Percentiles rank a stretch among this genome's conserved stretches.
phyloP scores from a whole-genome alignment of 805 yeast species.

The Barnettozyma pratensis region DNA sequence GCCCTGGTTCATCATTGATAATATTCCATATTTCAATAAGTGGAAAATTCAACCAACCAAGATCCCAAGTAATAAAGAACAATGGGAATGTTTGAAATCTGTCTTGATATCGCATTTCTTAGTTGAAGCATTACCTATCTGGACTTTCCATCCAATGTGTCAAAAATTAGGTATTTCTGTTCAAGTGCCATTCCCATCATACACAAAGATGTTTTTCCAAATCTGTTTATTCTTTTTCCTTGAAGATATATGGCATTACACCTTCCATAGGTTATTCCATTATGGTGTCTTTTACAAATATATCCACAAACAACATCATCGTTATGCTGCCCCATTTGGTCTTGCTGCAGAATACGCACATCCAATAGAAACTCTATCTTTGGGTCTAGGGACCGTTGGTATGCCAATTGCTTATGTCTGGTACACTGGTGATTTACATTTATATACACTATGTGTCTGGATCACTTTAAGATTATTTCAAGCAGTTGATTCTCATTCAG shows the following conservation, averaged over 20 bases:
- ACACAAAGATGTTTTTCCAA: slow-evolving; percentile 55
- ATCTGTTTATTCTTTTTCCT: slow-evolving; percentile 71
- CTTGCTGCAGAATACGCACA: slow-evolving; percentile 97
- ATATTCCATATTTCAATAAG: slow-evolving; percentile 76
- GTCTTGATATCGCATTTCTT: slow-evolving; percentile 83
- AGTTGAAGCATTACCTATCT: slow-evolving; percentile 93
- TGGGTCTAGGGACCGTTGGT: slow-evolving; percentile 93
- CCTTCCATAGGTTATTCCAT: slow-evolving; percentile 90
- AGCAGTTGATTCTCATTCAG: slow-evolving; percentile 97
- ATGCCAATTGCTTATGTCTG: slow-evolving; percentile 83
- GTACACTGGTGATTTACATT: slow-evolving; percentile 70
- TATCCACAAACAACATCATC: slow-evolving; percentile 96
- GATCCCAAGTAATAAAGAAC: slow-evolving; percentile 75
- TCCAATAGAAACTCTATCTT: slow-evolving; percentile 81
- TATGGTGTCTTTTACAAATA: slow-evolving; percentile 83
- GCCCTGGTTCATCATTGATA: slow-evolving; percentile 89
- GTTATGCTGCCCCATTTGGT: slow-evolving; percentile 97
- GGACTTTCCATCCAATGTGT: slow-evolving; percentile 95
- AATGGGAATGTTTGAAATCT: slow-evolving; percentile 85
- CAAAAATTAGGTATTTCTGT: slow-evolving; percentile 70
- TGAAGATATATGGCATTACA: slow-evolving; percentile 97
- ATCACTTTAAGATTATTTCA: slow-evolving; percentile 83
- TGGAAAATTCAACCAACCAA: slow-evolving; percentile 89
- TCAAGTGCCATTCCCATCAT: slow-evolving; percentile 80
- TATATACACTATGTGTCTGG: slow-evolving; percentile 89